Percentiles rank a stretch among this genome's conserved stretches.
Conservation (phyloP, 805 yeast genomes). For the Wickerhamomyces mucosus region DNA sequence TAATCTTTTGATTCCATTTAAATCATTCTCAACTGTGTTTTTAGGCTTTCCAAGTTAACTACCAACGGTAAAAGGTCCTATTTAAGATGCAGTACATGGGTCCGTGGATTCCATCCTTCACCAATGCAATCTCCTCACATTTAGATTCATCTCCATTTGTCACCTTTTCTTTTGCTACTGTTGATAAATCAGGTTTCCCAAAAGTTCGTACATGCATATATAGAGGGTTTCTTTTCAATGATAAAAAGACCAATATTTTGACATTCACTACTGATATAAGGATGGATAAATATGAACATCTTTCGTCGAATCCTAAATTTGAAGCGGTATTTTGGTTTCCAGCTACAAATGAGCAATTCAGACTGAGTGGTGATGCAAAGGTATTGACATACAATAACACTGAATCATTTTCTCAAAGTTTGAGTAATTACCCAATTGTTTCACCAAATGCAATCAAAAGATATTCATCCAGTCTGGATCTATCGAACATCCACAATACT, state of each 20-base stretch:
- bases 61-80: no score
- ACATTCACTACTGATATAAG: conserved; percentile 67
- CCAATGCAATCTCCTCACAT: conserved; percentile 42
- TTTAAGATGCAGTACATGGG: conserved; percentile 38
- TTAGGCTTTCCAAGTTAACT: no score
- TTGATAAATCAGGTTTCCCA: conserved; percentile 46
- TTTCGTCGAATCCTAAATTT: conserved; percentile 37
- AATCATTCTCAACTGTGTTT: no score
- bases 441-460: conserved; percentile 19
- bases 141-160: conserved; percentile 38
- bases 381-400: conserved; percentile 24
- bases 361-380: conserved; percentile 61
- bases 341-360: conserved; percentile 52
- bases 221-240: conserved; percentile 69
- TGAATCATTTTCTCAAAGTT: conserved; percentile 7
- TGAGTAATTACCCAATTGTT: conserved; percentile 21
- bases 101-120: conserved; percentile 69
- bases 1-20: no score
- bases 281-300: conserved; percentile 50
- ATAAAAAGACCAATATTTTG: conserved; percentile 54
- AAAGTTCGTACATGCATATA: conserved; percentile 59
- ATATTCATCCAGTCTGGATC: conserved; percentile 17
- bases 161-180: conserved; percentile 60
- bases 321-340: conserved; percentile 75
- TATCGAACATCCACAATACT: conserved; percentile 28